Percentiles rank a stretch among this genome's conserved stretches.
Conservation (phyloP, 345 rosid genomes). For the Capsella bursapastoris region DNA sequence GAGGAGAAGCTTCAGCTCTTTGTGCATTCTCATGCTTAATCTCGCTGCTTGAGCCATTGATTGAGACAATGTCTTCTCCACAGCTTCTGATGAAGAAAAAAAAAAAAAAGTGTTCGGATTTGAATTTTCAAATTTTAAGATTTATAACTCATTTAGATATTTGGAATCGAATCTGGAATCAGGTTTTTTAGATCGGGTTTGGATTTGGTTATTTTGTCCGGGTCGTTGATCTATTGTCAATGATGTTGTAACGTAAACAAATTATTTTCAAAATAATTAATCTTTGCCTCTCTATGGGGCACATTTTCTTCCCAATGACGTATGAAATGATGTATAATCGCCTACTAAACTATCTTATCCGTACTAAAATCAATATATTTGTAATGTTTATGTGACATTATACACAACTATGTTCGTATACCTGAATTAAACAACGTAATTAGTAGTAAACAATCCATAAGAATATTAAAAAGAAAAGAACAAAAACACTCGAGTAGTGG, state of each 20-base stretch:
- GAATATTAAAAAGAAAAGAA: neutral
- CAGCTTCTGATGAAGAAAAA: neutral
- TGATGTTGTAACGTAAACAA: too few relatives aligned
- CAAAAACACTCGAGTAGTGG: constrained; percentile 27
- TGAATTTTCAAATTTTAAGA: too few relatives aligned
- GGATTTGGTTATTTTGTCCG: too few relatives aligned
- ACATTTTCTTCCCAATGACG: constrained; percentile 4
- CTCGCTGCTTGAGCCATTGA: constrained; percentile 87
- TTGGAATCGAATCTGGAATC: too few relatives aligned
- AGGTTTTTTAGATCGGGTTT: too few relatives aligned
- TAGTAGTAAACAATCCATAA: constrained; percentile 1
- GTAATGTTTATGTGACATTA: neutral
- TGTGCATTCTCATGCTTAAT: constrained; percentile 72
- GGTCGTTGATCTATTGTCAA: too few relatives aligned
- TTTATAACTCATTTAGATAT: too few relatives aligned
- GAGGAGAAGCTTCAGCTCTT: constrained; percentile 84
- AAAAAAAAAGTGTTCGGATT: too few relatives aligned
- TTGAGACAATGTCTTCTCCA: neutral
- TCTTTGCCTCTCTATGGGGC: neutral
- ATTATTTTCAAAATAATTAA: too few relatives aligned
- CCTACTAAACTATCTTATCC: constrained; percentile 17
- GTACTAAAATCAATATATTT: constrained; percentile 9
- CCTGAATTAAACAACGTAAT: neutral
- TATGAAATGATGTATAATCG: constrained; percentile 36
- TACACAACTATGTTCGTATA: constrained; percentile 9